Evolutionary conservation across 768 basidiomycete species (phyloP).

Genomic region (Podaxis pistillaris): DNA sequence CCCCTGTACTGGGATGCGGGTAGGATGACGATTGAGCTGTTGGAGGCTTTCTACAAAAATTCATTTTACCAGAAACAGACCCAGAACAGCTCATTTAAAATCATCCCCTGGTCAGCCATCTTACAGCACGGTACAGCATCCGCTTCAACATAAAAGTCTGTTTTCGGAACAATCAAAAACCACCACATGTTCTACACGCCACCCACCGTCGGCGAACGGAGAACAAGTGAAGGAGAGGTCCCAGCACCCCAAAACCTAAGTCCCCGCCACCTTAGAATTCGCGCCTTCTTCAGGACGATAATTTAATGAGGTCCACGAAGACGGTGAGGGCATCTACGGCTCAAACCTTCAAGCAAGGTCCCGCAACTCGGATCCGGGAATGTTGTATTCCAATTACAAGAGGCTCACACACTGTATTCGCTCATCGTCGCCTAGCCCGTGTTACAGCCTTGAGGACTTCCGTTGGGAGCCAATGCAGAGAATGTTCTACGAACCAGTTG

Average conservation of each 20-base stretch:
- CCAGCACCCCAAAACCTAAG: neutral
- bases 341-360: neutral
- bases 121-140: neutral
- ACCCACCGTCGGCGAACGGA: constrained; percentile 8
- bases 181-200: neutral
- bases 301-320: neutral
- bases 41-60: neutral
- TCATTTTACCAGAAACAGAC: neutral
- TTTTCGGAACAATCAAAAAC: neutral
- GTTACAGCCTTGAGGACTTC: constrained; percentile 4
- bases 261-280: neutral
- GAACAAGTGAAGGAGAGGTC: neutral
- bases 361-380: neutral
- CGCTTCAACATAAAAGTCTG: neutral
- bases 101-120: neutral
- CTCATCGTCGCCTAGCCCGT: constrained; percentile 3
- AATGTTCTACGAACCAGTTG: constrained; percentile 12
- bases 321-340: neutral
- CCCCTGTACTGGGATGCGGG: too few species aligned
- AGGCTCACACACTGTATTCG: neutral
- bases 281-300: neutral
- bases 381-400: constrained; percentile 2
- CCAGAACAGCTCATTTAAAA: neutral
- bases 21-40: neutral
- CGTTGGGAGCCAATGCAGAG: neutral